Evolutionary conservation across 2,329 filamentous ascomycete species (phyloP).

Genomic region (Colletotrichum sp.): DNA sequence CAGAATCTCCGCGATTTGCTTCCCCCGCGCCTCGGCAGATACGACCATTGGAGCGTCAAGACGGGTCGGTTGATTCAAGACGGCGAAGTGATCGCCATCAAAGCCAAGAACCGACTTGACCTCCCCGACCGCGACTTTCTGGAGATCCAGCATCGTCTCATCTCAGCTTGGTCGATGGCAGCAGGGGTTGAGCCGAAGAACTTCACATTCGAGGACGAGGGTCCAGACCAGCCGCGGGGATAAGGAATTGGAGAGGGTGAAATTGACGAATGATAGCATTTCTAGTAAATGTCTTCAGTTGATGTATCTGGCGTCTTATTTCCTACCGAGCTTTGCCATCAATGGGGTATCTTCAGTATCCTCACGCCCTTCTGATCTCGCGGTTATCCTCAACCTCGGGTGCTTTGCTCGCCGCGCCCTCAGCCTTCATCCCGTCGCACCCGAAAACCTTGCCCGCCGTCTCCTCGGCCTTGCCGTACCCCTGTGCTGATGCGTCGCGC

Average conservation of each 20-base stretch:
- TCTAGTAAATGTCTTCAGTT: too few species aligned
- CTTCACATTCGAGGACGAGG: neutral
- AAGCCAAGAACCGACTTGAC: neutral
- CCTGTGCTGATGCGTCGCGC: conserved; percentile 57
- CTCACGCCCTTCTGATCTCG: neutral
- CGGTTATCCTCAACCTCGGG: conserved; percentile 17
- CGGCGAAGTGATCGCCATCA: neutral
- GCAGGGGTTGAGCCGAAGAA: neutral
- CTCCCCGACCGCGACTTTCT: neutral
- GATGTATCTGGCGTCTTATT: too few species aligned
- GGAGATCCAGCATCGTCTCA: neutral
- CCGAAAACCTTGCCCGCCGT: conserved; percentile 67
- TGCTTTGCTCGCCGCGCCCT: conserved; percentile 58
- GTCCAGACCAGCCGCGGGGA: fast-evolving
- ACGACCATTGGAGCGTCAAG: neutral
- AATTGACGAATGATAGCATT: neutral
- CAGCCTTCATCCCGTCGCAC: conserved; percentile 73
- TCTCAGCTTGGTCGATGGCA: neutral
- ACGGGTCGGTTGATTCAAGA: neutral
- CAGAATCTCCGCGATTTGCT: neutral
- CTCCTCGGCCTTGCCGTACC: conserved; percentile 70
- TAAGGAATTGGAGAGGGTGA: neutral
- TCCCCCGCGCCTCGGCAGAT: neutral
- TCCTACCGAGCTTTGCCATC: neutral
- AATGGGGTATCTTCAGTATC: neutral